phyloP scores from a whole-genome alignment of 2,329 filamentous ascomycete genomes.

The Tricladium varicosporioides region DNA sequence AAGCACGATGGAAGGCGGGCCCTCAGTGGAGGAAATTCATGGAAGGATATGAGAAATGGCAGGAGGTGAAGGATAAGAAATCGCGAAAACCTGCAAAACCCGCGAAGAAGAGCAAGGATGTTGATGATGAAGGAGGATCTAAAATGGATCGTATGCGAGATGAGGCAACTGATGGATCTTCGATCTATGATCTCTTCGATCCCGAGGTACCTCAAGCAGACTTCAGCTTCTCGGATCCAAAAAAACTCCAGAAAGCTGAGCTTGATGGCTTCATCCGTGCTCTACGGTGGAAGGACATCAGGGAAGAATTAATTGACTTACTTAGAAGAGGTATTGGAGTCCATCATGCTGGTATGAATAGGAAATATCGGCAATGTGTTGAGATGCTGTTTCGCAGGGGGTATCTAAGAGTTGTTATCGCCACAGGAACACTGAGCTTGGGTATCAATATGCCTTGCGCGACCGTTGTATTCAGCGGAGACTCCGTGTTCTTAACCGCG shows the following conservation, averaged over 20 bases:
- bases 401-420: constrained; percentile 68
- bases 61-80: constrained; percentile 45
- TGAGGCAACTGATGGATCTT: constrained; percentile 51
- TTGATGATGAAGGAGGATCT: constrained; percentile 47
- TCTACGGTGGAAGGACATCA: constrained; percentile 49
- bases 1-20: constrained; percentile 55
- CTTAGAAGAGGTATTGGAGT: constrained; percentile 69
- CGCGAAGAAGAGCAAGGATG: constrained; percentile 42
- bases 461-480: constrained; percentile 74
- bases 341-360: constrained; percentile 78
- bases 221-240: constrained; percentile 66
- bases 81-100: constrained; percentile 42
- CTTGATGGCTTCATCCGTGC: constrained; percentile 52
- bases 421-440: constrained; percentile 72
- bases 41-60: constrained; percentile 55
- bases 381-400: constrained; percentile 74
- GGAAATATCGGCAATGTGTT: constrained; percentile 69
- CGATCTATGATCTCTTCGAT: constrained; percentile 63
- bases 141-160: constrained; percentile 59
- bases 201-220: constrained; percentile 60
- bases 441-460: constrained; percentile 86
- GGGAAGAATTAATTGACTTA: constrained; percentile 54
- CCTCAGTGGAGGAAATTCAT: constrained; percentile 61
- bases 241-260: constrained; percentile 56
- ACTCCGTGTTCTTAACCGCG: constrained; percentile 70